Conservation (phyloP, 2,329 filamentous ascomycete species). For the Trichoderma harzianum region DNA sequence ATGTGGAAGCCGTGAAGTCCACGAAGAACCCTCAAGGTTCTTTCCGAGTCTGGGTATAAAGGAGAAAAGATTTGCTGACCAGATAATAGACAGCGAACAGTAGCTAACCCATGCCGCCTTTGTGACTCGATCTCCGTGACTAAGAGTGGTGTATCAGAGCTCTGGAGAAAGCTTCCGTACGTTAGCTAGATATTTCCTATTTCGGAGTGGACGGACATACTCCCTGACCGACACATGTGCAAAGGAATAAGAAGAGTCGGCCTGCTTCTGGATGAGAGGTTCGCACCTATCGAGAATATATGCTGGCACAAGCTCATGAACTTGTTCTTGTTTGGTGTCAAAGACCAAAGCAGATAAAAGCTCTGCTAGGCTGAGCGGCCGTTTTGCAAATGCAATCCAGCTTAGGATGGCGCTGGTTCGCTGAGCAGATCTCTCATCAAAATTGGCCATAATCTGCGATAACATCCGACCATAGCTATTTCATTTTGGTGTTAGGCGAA, state of each 20-base stretch:
- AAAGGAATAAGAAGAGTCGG: slow-evolving; percentile 26
- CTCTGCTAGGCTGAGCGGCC: slow-evolving; percentile 33
- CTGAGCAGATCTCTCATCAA: slow-evolving; percentile 28
- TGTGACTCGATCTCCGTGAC: not conserved
- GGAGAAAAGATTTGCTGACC: not conserved
- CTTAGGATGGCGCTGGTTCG: slow-evolving; percentile 31
- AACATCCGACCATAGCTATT: slow-evolving; percentile 33
- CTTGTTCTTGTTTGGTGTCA: slow-evolving; percentile 12
- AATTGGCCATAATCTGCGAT: slow-evolving; percentile 22
- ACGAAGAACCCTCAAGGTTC: not conserved
- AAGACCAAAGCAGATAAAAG: slow-evolving; percentile 35
- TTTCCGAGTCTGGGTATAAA: not conserved
- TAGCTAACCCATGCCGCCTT: not conserved
- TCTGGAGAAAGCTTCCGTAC: slow-evolving; percentile 1
- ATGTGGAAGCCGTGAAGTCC: slow-evolving; percentile 17
- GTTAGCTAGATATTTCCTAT: not conserved
- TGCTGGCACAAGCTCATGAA: slow-evolving; percentile 21
- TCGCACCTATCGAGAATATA: slow-evolving; percentile 27
- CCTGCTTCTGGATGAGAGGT: slow-evolving; percentile 25
- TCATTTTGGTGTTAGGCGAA: not conserved
- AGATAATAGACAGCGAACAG: slow-evolving; percentile 3
- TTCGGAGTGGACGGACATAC: slow-evolving; percentile 15
- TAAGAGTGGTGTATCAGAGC: not conserved
- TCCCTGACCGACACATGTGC: slow-evolving; percentile 30
- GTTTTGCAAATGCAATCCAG: slow-evolving; percentile 37